A percentile compares a stretch with the other conserved stretches of the same genome.
Evolutionary conservation across 106 monocot genomes (phyloP).

Genomic region (Agapanthus africanus): DNA sequence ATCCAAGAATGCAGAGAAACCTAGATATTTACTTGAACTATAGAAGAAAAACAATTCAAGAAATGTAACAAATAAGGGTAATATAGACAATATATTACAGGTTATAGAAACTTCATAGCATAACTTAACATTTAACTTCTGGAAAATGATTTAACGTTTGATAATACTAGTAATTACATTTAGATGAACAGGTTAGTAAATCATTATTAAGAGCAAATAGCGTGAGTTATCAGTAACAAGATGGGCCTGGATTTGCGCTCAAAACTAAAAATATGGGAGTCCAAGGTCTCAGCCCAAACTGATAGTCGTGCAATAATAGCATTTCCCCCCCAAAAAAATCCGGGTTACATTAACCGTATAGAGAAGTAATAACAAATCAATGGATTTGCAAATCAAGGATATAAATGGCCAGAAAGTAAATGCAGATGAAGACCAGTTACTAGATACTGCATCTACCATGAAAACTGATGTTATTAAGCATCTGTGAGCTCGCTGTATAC

Average conservation of each 20-base stretch:
- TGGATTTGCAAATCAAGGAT: not conserved
- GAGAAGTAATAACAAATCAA: not conserved
- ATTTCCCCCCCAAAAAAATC: not conserved
- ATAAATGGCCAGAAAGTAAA: too few species aligned
- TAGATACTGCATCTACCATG: slow-evolving; percentile 4
- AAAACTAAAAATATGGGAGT: not conserved
- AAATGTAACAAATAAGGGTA: too few species aligned
- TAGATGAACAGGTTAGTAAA: not conserved
- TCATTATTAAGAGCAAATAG: not conserved
- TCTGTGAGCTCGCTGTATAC: not conserved
- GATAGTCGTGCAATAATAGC: not conserved
- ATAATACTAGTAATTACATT: not conserved
- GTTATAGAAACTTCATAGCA: too few species aligned
- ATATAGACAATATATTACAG: too few species aligned
- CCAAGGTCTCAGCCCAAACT: not conserved
- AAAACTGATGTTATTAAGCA: not conserved
- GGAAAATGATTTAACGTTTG: not conserved
- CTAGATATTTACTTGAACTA: too few species aligned
- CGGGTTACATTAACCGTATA: not conserved
- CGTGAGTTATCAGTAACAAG: not conserved
- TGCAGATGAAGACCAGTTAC: not conserved
- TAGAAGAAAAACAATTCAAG: too few species aligned
- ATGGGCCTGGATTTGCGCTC: not conserved
- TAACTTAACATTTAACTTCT: not conserved
- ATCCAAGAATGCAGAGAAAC: not conserved